Conservation (phyloP, 2,329 filamentous ascomycete species). For the Cucurbitaria berberidis region DNA sequence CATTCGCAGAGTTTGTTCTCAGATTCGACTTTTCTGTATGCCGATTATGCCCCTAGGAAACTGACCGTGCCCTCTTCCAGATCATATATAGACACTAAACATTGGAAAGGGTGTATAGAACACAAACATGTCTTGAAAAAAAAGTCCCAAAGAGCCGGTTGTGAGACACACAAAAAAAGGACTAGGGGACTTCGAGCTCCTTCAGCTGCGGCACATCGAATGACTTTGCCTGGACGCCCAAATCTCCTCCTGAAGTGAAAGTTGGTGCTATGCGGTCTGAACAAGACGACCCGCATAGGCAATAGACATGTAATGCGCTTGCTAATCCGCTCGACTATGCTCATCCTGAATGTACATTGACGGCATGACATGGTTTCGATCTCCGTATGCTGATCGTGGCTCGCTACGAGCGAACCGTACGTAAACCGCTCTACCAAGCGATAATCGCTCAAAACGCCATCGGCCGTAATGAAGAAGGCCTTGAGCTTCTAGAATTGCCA, state of each 20-base stretch:
- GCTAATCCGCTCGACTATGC: conserved; percentile 17
- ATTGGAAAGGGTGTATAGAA: conserved; percentile 27
- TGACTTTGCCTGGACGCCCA: not conserved
- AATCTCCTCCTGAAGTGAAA: not conserved
- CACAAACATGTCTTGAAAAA: conserved; percentile 24
- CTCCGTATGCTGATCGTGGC: conserved; percentile 15
- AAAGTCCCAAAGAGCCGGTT: not conserved
- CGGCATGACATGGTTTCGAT: conserved; percentile 15
- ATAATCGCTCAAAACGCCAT: not conserved
- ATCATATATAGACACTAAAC: conserved; percentile 36
- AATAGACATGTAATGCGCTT: conserved; percentile 11
- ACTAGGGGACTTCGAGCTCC: not conserved
- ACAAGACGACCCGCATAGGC: conserved; percentile 2
- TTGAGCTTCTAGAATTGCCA: not conserved
- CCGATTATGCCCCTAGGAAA: conserved; percentile 12
- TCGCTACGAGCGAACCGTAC: conserved; percentile 3
- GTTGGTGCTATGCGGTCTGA: conserved; percentile 3
- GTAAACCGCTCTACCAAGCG: conserved; percentile 3
- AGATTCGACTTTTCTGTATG: conserved; percentile 15
- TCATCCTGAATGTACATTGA: conserved; percentile 6
- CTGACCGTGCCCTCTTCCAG: conserved; percentile 14
- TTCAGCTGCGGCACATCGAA: not conserved
- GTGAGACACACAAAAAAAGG: not conserved
- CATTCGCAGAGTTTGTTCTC: not conserved
- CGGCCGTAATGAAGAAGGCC: not conserved